A percentile compares a stretch with the other conserved stretches of the same genome.
Evolutionary conservation across 208 protist genomes (phyloP).

Genomic region (Leishmania major): DNA sequence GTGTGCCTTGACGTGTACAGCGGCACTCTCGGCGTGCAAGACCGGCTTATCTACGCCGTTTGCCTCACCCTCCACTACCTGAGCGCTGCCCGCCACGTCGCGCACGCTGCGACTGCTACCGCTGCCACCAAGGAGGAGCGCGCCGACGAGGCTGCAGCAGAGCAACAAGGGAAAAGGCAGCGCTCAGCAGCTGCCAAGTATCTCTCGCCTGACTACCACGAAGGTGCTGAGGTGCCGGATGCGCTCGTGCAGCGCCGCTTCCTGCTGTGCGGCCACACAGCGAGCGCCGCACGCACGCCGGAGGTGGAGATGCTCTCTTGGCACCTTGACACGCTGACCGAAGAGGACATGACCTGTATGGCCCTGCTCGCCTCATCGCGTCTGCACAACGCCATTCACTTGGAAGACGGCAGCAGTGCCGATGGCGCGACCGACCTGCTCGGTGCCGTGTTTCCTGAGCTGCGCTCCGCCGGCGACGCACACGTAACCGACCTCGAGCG

Average conservation of each 20-base stretch:
- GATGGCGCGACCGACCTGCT: constrained; percentile 47
- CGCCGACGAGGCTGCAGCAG: neutral
- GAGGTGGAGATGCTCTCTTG: constrained; percentile 85
- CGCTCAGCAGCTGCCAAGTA: neutral
- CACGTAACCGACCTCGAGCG: constrained; percentile 49
- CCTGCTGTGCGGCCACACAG: constrained; percentile 60
- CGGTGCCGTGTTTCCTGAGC: constrained; percentile 74
- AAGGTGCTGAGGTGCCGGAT: constrained; percentile 49
- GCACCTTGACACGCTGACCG: constrained; percentile 74
- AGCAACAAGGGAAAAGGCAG: neutral
- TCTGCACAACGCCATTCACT: constrained; percentile 75
- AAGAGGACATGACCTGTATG: constrained; percentile 58
- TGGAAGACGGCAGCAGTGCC: constrained; percentile 8
- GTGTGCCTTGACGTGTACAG: constrained; percentile 60
- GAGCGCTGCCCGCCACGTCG: neutral
- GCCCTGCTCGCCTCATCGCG: constrained; percentile 67
- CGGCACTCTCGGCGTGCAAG: constrained; percentile 52
- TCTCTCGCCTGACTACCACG: neutral
- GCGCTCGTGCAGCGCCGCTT: constrained; percentile 59
- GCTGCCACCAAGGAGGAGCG: constrained; percentile 14
- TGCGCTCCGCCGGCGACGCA: constrained; percentile 48
- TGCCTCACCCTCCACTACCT: constrained; percentile 79
- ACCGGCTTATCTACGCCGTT: constrained; percentile 77
- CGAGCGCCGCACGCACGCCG: constrained; percentile 48
- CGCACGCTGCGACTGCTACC: neutral